Conservation (phyloP, 2,329 filamentous ascomycete genomes). For the Tolypocladium tropicale region DNA sequence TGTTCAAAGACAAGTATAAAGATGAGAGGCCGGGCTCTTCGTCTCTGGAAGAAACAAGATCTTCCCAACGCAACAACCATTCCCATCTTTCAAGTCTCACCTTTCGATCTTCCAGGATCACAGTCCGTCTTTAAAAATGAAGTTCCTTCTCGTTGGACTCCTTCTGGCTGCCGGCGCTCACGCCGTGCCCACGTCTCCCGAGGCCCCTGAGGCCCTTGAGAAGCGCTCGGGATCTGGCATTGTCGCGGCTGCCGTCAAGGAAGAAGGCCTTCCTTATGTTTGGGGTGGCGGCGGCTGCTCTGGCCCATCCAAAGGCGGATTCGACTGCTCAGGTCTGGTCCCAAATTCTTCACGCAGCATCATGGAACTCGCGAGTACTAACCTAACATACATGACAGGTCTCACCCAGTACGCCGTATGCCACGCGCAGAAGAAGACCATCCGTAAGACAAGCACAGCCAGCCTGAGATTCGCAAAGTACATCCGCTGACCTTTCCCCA, state of each 20-base stretch:
- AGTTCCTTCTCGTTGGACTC: neutral
- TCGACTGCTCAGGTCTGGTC: constrained; percentile 8
- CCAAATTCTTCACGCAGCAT: neutral
- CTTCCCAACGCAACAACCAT: no score
- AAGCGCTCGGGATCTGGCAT: constrained; percentile 9
- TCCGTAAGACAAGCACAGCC: constrained; percentile 1
- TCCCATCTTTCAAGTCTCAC: neutral
- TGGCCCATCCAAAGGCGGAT: constrained; percentile 8
- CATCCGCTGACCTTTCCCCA: neutral
- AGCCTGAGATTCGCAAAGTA: neutral
- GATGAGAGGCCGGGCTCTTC: no score
- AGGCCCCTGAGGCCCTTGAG: constrained; percentile 1
- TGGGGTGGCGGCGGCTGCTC: constrained; percentile 8
- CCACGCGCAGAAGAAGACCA: constrained; percentile 9
- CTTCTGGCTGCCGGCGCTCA: constrained; percentile 1
- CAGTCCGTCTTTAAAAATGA: neutral
- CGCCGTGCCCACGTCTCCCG: neutral
- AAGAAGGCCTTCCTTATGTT: constrained; percentile 6
- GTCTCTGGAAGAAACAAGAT: no score
- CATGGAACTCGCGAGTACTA: neutral
- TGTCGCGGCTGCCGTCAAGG: constrained; percentile 5
- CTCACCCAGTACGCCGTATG: constrained; percentile 10
- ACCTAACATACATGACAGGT: neutral
- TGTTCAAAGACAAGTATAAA: no score
- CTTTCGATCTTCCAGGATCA: neutral